Conservation (phyloP, 805 yeast genomes). For the Debaryomyces tyrocola region DNA sequence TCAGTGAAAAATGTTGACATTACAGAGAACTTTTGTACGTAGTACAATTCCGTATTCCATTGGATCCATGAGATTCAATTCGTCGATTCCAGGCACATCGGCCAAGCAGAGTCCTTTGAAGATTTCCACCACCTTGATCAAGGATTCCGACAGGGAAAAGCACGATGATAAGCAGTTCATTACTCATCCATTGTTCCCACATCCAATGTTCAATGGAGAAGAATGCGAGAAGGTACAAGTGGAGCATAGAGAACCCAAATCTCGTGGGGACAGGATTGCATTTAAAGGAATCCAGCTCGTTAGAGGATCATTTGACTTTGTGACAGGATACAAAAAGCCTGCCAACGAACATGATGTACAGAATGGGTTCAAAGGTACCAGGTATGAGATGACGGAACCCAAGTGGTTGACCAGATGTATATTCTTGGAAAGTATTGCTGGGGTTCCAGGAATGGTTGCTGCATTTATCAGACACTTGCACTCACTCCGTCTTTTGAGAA, state of each 20-base stretch:
- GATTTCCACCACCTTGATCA: slow-evolving; percentile 26
- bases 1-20: not conserved
- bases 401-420: slow-evolving; percentile 66
- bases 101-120: slow-evolving; percentile 13
- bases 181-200: slow-evolving; percentile 41
- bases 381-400: slow-evolving; percentile 55
- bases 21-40: not conserved
- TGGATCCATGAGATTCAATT: slow-evolving; percentile 1
- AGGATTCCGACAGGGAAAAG: slow-evolving; percentile 18
- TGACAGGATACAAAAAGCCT: slow-evolving; percentile 67
- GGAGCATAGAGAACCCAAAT: slow-evolving; percentile 52
- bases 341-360: slow-evolving; percentile 26
- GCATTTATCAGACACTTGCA: slow-evolving; percentile 70
- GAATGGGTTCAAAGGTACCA: slow-evolving; percentile 33
- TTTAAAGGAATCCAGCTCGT: slow-evolving; percentile 43
- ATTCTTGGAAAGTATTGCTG: slow-evolving; percentile 71
- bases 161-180: slow-evolving; percentile 35
- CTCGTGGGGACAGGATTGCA: slow-evolving; percentile 54
- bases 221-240: slow-evolving; percentile 40
- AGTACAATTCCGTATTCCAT: not conserved
- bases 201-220: slow-evolving; percentile 28
- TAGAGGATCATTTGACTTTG: slow-evolving; percentile 55
- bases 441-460: slow-evolving; percentile 80
- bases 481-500: slow-evolving; percentile 55
- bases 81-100: not conserved